These are phyloP conservation scores for Fusarium domesticum DNA, from an alignment of 2,329 filamentous ascomycete species.

Conservation along the genomic window DNA sequence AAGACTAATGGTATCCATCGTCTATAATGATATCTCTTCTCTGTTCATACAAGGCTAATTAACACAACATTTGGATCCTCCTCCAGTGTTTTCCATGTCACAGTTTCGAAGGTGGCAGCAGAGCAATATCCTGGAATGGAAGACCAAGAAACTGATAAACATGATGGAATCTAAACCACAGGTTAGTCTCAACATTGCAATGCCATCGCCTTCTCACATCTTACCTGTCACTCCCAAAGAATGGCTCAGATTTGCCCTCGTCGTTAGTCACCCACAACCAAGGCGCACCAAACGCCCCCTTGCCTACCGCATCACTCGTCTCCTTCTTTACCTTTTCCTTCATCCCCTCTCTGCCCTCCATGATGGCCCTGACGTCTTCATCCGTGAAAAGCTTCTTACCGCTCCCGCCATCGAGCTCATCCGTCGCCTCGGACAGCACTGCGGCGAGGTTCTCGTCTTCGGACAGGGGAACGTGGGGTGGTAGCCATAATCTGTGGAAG, in stretches of 20 bases:
- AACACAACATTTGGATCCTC: too few relatives aligned
- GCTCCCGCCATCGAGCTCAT: slow-evolving; percentile 19
- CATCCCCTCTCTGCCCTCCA: slow-evolving; percentile 49
- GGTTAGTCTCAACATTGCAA: neutral
- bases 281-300: slow-evolving; percentile 72
- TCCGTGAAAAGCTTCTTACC: slow-evolving; percentile 43
- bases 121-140: slow-evolving; percentile 53
- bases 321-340: slow-evolving; percentile 48
- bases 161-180: slow-evolving; percentile 56
- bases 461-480: slow-evolving; percentile 56
- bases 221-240: slow-evolving; percentile 72
- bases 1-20: too few relatives aligned
- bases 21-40: too few relatives aligned
- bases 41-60: too few relatives aligned
- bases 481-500: slow-evolving; percentile 61
- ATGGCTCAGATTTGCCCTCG: slow-evolving; percentile 59
- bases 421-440: slow-evolving; percentile 34
- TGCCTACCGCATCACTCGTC: slow-evolving; percentile 60
- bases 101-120: slow-evolving; percentile 37
- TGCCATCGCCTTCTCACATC: neutral
- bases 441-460: slow-evolving; percentile 52
- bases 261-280: slow-evolving; percentile 68
- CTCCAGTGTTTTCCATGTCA: too few relatives aligned
- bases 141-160: slow-evolving; percentile 66
- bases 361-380: slow-evolving; percentile 53